phyloP scores from a whole-genome alignment of 2,329 filamentous ascomycete genomes.

The Knufia petricola region DNA sequence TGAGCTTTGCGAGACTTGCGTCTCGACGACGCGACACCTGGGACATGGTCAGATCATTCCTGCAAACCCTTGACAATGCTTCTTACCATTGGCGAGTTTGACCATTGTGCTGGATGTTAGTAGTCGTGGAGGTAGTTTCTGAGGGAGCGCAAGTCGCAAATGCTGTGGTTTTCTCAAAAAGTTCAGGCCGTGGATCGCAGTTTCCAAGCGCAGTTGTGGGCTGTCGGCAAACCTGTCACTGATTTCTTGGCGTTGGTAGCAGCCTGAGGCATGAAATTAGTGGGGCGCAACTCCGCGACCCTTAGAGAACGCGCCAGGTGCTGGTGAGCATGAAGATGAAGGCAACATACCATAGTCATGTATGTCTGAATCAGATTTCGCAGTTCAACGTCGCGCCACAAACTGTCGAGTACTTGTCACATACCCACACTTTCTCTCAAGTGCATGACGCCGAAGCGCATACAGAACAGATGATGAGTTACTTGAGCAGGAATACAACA shows the following conservation, averaged over 20 bases:
- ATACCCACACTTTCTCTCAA: no score
- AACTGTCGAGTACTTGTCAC: no score
- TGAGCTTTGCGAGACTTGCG: constrained; percentile 99
- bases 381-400: no score
- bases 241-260: no score
- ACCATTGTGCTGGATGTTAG: constrained; percentile 5
- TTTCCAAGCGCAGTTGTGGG: constrained; percentile 2
- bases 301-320: no score
- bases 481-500: neutral
- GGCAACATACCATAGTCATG: no score
- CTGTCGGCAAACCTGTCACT: neutral
- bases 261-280: neutral
- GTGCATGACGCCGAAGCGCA: no score
- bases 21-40: constrained; percentile 59
- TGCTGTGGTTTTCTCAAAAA: neutral
- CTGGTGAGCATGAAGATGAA: no score
- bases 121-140: neutral
- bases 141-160: neutral
- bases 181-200: neutral
- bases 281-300: neutral
- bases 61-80: no score
- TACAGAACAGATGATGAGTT: no score
- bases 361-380: no score
- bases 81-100: constrained; percentile 6
- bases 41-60: neutral